phyloP scores from a whole-genome alignment of 2,329 filamentous ascomycete species.

The Stemphylium beticola region DNA sequence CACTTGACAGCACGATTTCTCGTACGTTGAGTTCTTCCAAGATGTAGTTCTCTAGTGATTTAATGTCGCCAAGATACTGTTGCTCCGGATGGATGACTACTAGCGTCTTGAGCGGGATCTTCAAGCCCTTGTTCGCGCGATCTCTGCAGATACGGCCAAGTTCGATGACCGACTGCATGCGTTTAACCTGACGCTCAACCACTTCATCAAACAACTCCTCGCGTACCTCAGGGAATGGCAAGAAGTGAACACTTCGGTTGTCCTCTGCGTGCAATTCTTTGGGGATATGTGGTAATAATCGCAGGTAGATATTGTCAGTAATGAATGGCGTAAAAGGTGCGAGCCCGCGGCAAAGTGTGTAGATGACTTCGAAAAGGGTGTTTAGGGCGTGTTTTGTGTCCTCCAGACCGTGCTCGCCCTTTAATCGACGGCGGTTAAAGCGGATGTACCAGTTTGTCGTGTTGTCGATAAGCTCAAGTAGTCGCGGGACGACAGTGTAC shows the following conservation, averaged over 20 bases:
- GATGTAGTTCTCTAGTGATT: slow-evolving; percentile 85
- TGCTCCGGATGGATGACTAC: slow-evolving; percentile 85
- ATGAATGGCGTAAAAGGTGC: slow-evolving; percentile 97
- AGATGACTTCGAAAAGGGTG: slow-evolving; percentile 91
- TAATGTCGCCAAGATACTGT: slow-evolving; percentile 84
- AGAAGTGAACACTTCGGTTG: slow-evolving; percentile 86
- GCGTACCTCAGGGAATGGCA: slow-evolving; percentile 86
- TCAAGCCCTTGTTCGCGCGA: slow-evolving; percentile 81
- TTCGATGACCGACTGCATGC: slow-evolving; percentile 97
- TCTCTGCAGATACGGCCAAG: slow-evolving; percentile 86
- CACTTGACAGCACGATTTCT: slow-evolving; percentile 80
- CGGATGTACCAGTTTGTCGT: slow-evolving; percentile 99
- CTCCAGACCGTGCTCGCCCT: slow-evolving; percentile 83
- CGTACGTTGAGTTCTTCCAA: slow-evolving; percentile 89
- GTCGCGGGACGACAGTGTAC: slow-evolving; percentile 88
- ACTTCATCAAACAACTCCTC: slow-evolving; percentile 85
- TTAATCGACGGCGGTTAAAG: slow-evolving; percentile 88
- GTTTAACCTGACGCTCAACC: slow-evolving; percentile 82
- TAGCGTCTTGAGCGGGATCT: slow-evolving; percentile 87
- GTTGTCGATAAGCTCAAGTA: slow-evolving; percentile 86
- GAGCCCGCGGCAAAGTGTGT: slow-evolving; percentile 83
- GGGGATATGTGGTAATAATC: slow-evolving; percentile 81
- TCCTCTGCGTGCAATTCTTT: slow-evolving; percentile 73
- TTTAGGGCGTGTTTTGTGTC: slow-evolving; percentile 92
- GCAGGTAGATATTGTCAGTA: slow-evolving; percentile 90